These are phyloP conservation scores for Ceraceosorus guamensis DNA, from an alignment of 1,284 basidiomycete genomes.

Conservation along the genomic window DNA sequence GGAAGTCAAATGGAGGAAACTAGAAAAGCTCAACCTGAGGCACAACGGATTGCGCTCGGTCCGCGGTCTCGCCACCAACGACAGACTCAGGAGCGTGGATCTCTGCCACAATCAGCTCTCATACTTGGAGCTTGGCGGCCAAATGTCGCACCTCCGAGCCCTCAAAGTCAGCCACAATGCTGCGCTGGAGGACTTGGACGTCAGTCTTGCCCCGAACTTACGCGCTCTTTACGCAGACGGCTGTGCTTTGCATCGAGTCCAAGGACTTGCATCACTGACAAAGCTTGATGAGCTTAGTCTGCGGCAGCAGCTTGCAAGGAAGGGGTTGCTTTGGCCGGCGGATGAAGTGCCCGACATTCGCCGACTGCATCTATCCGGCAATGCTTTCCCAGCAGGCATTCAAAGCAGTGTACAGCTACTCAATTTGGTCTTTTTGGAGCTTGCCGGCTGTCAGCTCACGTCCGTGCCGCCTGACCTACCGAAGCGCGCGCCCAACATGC, in stretches of 20 bases:
- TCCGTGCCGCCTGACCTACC: slow-evolving; percentile 64
- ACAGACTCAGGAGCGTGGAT: slow-evolving; percentile 69
- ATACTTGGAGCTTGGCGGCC: slow-evolving; percentile 50
- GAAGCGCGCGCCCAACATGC: slow-evolving; percentile 66
- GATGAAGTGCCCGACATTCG: slow-evolving; percentile 79
- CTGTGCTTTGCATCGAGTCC: slow-evolving; percentile 60
- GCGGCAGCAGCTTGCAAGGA: slow-evolving; percentile 67
- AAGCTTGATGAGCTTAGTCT: slow-evolving; percentile 83
- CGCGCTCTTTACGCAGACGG: slow-evolving; percentile 88
- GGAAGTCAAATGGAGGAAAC: slow-evolving; percentile 28
- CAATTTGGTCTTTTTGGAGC: slow-evolving; percentile 86
- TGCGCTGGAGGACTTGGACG: slow-evolving; percentile 62
- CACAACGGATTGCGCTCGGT: slow-evolving; percentile 60
- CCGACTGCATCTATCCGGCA: slow-evolving; percentile 86
- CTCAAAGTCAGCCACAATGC: slow-evolving; percentile 75
- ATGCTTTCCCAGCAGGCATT: slow-evolving; percentile 45
- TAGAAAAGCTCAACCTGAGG: slow-evolving; percentile 76
- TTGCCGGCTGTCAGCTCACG: slow-evolving; percentile 81
- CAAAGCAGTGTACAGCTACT: not conserved
- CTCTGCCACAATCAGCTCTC: slow-evolving; percentile 69
- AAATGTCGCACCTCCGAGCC: slow-evolving; percentile 55
- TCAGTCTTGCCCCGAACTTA: slow-evolving; percentile 63
- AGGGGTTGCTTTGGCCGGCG: slow-evolving; percentile 54
- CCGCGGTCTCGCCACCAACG: slow-evolving; percentile 18
- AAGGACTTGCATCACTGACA: slow-evolving; percentile 55